Conservation (phyloP, 371 early-diverging fungal genomes). For the Mortierella polycephala region DNA sequence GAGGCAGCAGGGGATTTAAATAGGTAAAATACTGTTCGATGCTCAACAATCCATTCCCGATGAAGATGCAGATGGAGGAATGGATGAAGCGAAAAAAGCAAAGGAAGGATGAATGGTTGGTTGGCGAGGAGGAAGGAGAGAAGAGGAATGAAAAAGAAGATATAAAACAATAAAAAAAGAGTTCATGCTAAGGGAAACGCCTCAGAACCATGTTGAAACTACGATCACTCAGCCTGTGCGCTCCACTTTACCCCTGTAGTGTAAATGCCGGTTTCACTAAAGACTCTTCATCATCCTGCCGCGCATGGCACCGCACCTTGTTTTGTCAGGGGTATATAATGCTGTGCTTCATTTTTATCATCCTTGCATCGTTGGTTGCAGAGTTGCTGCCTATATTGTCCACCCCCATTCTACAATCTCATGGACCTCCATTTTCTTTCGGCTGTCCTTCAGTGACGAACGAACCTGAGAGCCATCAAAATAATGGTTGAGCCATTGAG, state of each 20-base stretch:
- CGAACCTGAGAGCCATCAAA: constrained; percentile 20
- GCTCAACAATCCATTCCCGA: too few species aligned
- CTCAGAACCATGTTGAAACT: too few species aligned
- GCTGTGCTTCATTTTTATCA: background rate
- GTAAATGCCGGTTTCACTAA: too few species aligned
- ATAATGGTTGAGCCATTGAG: constrained; percentile 48
- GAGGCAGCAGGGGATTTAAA: background rate
- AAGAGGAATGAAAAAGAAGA: background rate
- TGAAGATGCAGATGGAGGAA: too few species aligned
- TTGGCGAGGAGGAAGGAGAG: background rate
- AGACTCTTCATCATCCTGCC: too few species aligned
- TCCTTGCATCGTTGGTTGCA: background rate
- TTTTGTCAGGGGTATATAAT: background rate
- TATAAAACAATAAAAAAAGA: background rate
- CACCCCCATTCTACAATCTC: constrained; percentile 47
- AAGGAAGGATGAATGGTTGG: background rate
- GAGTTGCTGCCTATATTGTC: background rate
- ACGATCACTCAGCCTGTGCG: too few species aligned
- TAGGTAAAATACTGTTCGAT: too few species aligned
- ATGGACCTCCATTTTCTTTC: constrained; percentile 11
- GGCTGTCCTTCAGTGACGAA: background rate
- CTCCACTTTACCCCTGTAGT: too few species aligned
- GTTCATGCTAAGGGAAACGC: background rate
- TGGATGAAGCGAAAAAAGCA: background rate
- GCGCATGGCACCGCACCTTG: too few species aligned